Evolutionary conservation across 305 asterid genomes (phyloP).

Genomic region (Euphrasia arctica): DNA sequence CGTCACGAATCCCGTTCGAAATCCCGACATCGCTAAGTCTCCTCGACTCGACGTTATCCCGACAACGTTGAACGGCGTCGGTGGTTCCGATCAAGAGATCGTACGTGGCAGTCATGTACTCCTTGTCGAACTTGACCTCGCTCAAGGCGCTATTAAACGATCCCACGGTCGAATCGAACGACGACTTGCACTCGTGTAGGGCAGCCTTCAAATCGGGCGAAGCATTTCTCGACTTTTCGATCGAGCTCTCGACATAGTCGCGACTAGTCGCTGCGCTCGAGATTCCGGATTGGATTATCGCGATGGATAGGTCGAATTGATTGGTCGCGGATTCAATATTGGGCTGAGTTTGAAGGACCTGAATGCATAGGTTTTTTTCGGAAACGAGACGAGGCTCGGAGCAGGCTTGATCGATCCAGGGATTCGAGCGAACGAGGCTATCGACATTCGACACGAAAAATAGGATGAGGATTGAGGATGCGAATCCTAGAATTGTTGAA

Average conservation of each 20-base stretch:
- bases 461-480: slow-evolving; percentile 18
- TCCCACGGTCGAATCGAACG: neutral
- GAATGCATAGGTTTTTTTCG: slow-evolving; percentile 7
- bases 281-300: slow-evolving; percentile 23
- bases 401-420: slow-evolving; percentile 28
- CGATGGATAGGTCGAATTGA: neutral
- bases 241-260: neutral
- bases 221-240: neutral
- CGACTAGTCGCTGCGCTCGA: slow-evolving; percentile 9
- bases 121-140: no score
- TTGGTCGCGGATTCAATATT: slow-evolving; percentile 4
- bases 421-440: no score
- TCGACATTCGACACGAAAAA: neutral
- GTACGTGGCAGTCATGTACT: no score
- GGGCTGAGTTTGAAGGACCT: slow-evolving; percentile 22
- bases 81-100: no score
- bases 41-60: no score
- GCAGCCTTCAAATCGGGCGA: neutral
- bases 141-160: no score
- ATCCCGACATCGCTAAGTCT: no score
- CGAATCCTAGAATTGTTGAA: neutral
- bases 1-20: no score
- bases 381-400: neutral
- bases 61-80: no score
- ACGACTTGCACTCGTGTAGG: slow-evolving; percentile 17